Evolutionary conservation across 257 asterid species (phyloP), one percentile per base, ranked within the genome.

Genomic region (Solanum rostratum): DNA sequence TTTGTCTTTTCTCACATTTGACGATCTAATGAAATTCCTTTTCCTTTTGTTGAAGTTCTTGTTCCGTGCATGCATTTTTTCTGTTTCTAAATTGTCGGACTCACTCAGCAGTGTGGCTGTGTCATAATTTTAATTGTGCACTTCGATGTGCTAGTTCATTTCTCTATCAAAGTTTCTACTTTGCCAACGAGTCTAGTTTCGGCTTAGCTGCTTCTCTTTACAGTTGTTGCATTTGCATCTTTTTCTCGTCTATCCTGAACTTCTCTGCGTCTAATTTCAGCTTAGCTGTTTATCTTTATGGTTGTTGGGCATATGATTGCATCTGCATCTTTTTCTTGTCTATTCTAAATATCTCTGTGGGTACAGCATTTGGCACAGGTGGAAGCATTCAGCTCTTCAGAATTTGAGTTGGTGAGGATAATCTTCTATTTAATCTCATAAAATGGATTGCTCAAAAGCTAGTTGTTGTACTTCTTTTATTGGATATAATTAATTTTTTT

Each of bases 291-390:
- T 49, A 24, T 49, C 24, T 76, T 49, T 46, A 50, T 13, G 27
- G 62, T 74, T 46, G 62, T 76, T 49, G 43, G 27, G 60, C 43
- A 22, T 46, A 46, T 49, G 81, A 50, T 46, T 49, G 24, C 81
- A 49, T 15, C 41, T 76, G 62, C 16, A 15, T 49, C n/a, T 74
- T 24, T 22, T 46, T 76, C 60, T 76, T 27, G 81, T 68, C 68
- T 8, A 54, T 66, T 83, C 80, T 66, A 49, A 74, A 45, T 57
- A 22, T 74, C 59, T 74, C 81, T 45, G 2, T 13, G 8, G 37
- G 10, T 74, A 49, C 94, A 96, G 99, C 87, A 92, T 71, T 91
- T 96, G 87, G 95, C 95, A 81, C 95, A 95, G 88, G 91, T 95
- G 90, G 94, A 91, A 86, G 93, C 97, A 86, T 85, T 88, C 68